These are phyloP conservation scores for Yamadazyma taylorii DNA, from an alignment of 1,139 yeast species.

Conservation along the genomic window DNA sequence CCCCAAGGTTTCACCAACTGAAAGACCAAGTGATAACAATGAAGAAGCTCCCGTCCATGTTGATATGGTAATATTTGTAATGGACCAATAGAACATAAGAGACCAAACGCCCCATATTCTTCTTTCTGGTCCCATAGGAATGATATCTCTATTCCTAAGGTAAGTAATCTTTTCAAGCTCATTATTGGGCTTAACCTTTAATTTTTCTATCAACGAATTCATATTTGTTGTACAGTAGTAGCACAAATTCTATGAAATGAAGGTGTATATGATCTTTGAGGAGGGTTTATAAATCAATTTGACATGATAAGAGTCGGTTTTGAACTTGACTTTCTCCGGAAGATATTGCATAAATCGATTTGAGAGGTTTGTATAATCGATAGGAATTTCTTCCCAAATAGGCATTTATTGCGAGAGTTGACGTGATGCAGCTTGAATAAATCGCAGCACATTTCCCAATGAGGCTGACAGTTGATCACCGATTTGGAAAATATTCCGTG, in stretches of 20 bases:
- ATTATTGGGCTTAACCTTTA: background rate
- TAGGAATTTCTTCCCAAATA: no score
- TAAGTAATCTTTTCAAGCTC: constrained; percentile 20
- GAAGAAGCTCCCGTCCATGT: constrained; percentile 24
- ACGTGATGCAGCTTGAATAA: no score
- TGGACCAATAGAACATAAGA: constrained; percentile 23
- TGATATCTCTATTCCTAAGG: constrained; percentile 18
- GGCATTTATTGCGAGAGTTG: no score
- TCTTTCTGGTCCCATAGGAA: constrained; percentile 20
- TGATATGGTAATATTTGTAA: constrained; percentile 22
- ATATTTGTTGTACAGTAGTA: background rate
- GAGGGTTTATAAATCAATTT: no score
- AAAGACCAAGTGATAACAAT: constrained; percentile 18
- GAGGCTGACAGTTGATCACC: no score
- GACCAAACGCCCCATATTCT: constrained; percentile 24
- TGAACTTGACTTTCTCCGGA: no score
- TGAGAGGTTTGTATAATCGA: no score
- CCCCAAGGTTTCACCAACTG: constrained; percentile 22
- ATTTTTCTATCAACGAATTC: background rate
- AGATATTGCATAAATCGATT: no score
- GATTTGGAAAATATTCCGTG: background rate
- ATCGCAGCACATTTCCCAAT: no score
- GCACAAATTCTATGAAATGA: background rate
- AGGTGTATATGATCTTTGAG: no score
- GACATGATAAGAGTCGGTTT: no score